Conservation (phyloP, 345 rosid genomes). For the Microthlaspi erraticum region DNA sequence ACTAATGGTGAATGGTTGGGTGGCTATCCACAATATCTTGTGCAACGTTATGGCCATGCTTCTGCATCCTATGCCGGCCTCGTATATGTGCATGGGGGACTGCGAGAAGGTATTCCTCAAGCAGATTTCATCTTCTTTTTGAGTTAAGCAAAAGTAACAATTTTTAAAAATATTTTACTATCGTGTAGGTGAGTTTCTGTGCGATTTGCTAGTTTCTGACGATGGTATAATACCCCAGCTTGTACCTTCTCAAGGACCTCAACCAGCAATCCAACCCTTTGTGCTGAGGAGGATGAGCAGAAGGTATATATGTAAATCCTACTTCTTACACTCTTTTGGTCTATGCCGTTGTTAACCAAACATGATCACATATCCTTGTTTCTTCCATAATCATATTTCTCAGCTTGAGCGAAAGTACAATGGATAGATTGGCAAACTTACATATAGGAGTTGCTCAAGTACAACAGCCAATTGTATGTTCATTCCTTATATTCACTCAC, state of each 20-base stretch:
- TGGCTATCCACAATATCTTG: constrained; percentile 50
- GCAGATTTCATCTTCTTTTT: background rate
- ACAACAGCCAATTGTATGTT: constrained; percentile 76
- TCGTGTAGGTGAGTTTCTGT: constrained; percentile 64
- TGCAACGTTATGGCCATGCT: constrained; percentile 85
- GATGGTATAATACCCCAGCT: constrained; percentile 60
- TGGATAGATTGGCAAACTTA: constrained; percentile 65
- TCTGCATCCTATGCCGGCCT: constrained; percentile 72
- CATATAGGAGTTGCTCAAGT: constrained; percentile 61
- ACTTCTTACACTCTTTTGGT: constrained; percentile 5
- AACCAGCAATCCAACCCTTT: constrained; percentile 44
- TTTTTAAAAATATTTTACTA: background rate
- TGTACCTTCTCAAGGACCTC: constrained; percentile 41
- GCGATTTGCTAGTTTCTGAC: constrained; percentile 69
- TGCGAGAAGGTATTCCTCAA: constrained; percentile 63
- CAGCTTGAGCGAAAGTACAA: constrained; percentile 67
- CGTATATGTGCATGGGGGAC: constrained; percentile 75
- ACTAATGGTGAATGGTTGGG: constrained; percentile 81
- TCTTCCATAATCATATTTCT: constrained; percentile 19
- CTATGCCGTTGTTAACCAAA: background rate
- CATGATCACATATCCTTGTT: background rate
- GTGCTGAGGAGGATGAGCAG: constrained; percentile 55
- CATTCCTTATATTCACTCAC: constrained; percentile 12
- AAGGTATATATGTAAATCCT: constrained; percentile 22
- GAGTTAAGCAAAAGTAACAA: background rate